Conservation (phyloP, 495 filamentous ascomycete species). For the Daldinia concentrica region DNA sequence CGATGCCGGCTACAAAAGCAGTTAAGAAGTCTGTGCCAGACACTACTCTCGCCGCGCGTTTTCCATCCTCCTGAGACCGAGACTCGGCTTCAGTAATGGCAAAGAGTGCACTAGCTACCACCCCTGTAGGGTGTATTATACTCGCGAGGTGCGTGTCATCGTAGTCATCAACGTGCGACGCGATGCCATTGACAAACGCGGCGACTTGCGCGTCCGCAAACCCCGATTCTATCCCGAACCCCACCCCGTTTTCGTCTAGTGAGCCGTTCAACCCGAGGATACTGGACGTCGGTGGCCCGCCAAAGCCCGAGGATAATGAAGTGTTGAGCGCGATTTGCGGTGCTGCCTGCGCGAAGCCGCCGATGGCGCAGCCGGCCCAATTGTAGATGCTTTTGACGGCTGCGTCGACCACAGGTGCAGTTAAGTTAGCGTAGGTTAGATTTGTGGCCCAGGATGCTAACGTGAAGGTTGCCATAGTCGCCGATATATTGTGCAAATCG, state of each 20-base stretch:
- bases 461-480: conserved; percentile 52
- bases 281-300: conserved; percentile 55
- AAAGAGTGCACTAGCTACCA: conserved; percentile 60
- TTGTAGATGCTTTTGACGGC: conserved; percentile 59
- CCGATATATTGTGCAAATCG: background rate
- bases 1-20: conserved; percentile 62
- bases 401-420: conserved; percentile 44
- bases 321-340: conserved; percentile 55
- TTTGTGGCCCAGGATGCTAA: conserved; percentile 53
- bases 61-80: conserved; percentile 24
- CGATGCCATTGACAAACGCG: conserved; percentile 63
- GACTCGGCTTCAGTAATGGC: conserved; percentile 50
- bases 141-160: conserved; percentile 67
- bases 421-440: conserved; percentile 49
- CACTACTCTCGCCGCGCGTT: conserved; percentile 32
- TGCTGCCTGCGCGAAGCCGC: conserved; percentile 57
- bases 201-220: conserved; percentile 60
- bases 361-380: conserved; percentile 62
- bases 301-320: conserved; percentile 51
- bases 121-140: conserved; percentile 64
- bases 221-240: background rate
- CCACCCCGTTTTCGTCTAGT: background rate
- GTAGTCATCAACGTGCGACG: conserved; percentile 65
- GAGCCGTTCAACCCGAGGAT: conserved; percentile 53
- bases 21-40: conserved; percentile 58